Evolutionary conservation across 139 green algal genomes (phyloP).

Genomic region (Zygnema circumcarinatum): DNA sequence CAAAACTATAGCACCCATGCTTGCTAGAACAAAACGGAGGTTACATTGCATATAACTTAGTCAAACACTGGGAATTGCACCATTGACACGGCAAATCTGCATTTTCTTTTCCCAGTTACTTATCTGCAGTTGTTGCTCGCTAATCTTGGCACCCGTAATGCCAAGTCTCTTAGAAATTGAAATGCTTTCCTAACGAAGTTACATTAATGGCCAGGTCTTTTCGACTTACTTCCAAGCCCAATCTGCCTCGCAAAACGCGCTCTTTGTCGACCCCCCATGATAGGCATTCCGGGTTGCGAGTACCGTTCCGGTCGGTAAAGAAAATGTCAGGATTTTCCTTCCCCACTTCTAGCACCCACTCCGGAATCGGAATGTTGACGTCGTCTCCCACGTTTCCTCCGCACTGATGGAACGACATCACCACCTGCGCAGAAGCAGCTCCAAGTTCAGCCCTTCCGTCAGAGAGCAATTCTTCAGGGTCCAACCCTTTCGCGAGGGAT

Average conservation of each 20-base stretch:
- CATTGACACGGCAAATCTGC: no score
- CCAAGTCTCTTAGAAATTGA: no score
- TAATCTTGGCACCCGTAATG: no score
- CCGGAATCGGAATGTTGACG: constrained; percentile 81
- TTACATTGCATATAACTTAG: no score
- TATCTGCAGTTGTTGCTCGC: no score
- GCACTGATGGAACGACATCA: constrained; percentile 61
- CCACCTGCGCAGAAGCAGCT: constrained; percentile 48
- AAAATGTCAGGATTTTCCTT: constrained; percentile 91
- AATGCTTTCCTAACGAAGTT: no score
- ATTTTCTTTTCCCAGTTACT: no score
- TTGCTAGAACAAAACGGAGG: no score
- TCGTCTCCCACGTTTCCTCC: constrained; percentile 63
- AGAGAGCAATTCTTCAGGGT: not conserved
- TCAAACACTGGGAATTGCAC: no score
- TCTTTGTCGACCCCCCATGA: constrained; percentile 86
- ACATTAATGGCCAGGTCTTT: no score
- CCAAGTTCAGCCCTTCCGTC: not conserved
- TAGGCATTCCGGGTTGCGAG: constrained; percentile 91
- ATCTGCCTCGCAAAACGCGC: constrained; percentile 82
- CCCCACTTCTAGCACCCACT: constrained; percentile 90
- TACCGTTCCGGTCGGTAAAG: constrained; percentile 86
- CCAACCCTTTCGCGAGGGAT: not conserved
- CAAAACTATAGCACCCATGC: no score
- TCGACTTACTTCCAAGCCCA: constrained; percentile 76